These are phyloP conservation scores for Leishmania mexicana DNA, from an alignment of 208 protist species.

Conservation along the genomic window DNA sequence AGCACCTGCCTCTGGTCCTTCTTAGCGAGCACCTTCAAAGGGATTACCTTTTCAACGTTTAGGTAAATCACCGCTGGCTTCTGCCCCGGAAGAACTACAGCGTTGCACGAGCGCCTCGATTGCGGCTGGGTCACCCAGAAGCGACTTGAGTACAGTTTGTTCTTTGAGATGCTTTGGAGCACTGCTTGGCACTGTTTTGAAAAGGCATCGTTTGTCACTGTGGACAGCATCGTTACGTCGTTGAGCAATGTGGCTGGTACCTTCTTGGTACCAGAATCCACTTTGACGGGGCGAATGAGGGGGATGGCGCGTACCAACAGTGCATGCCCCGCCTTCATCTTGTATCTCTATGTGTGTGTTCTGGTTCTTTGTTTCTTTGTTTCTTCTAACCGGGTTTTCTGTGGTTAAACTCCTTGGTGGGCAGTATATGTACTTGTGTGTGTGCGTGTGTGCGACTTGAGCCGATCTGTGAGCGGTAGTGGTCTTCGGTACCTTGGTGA, in stretches of 20 bases:
- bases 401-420: not conserved
- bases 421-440: not conserved
- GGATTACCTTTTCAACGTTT: slow-evolving; percentile 79
- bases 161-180: slow-evolving; percentile 44
- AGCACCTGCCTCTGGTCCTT: slow-evolving; percentile 69
- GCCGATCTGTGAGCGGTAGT: not conserved
- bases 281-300: slow-evolving; percentile 8
- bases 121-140: slow-evolving; percentile 87
- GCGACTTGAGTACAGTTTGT: slow-evolving; percentile 54
- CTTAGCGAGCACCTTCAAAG: slow-evolving; percentile 56
- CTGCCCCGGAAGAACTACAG: slow-evolving; percentile 69
- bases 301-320: slow-evolving; percentile 15
- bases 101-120: slow-evolving; percentile 71
- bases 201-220: slow-evolving; percentile 81
- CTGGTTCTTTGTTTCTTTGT: not conserved
- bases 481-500: not conserved
- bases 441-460: not conserved
- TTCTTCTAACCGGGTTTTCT: not conserved
- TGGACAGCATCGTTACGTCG: slow-evolving; percentile 66
- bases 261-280: not conserved
- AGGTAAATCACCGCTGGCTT: slow-evolving; percentile 70
- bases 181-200: slow-evolving; percentile 49
- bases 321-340: slow-evolving; percentile 6
- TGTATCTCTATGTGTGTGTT: not conserved
- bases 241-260: slow-evolving; percentile 19